Conservation (phyloP, 2,329 filamentous ascomycete species). For the Monosporascus sp. region DNA sequence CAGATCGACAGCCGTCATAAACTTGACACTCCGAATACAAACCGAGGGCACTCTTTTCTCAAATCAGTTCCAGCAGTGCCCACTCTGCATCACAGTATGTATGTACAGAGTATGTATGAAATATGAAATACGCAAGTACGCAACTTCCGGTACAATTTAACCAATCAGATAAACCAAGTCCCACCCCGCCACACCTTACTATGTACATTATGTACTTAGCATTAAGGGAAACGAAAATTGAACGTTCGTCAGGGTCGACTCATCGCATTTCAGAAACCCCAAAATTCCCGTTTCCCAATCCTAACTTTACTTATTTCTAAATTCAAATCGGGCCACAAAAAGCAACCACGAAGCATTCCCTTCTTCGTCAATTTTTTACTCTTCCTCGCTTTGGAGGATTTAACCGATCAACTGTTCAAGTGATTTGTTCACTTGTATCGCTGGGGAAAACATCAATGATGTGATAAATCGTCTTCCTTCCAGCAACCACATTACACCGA, state of each 20-base stretch:
- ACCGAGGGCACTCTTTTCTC: too few relatives aligned
- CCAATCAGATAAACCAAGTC: background rate
- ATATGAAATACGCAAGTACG: too few relatives aligned
- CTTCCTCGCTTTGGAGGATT: background rate
- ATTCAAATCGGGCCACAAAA: background rate
- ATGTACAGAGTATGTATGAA: too few relatives aligned
- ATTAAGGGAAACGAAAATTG: background rate
- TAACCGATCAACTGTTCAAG: background rate
- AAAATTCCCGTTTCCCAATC: background rate
- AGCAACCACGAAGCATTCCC: background rate
- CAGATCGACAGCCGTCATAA: too few relatives aligned
- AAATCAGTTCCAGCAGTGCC: too few relatives aligned
- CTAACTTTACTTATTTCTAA: background rate
- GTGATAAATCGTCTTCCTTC: background rate
- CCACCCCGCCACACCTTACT: background rate
- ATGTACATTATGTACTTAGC: too few relatives aligned
- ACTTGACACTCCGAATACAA: too few relatives aligned
- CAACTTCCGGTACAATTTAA: background rate
- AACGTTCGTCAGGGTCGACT: background rate
- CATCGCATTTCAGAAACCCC: background rate
- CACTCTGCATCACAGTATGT: too few relatives aligned
- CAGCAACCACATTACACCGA: background rate
- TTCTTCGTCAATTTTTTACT: background rate
- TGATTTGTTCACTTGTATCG: background rate
- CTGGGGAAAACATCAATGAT: background rate